These are phyloP conservation scores for Avena atlantica DNA, from an alignment of 176 grass and related monocot genomes.

Conservation along the genomic window DNA sequence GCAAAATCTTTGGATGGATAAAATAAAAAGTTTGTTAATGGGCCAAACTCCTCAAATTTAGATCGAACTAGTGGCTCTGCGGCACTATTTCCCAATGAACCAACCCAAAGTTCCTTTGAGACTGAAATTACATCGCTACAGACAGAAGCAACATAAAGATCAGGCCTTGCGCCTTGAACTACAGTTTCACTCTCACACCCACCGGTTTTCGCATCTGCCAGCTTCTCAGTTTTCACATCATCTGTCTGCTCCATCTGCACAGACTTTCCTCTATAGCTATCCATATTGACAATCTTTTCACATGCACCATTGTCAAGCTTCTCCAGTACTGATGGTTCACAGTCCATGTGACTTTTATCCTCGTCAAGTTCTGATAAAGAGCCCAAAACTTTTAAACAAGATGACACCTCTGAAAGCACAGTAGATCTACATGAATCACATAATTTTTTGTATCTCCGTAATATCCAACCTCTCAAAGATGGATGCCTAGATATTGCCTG, in stretches of 20 bases:
- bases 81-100: constrained; percentile 63
- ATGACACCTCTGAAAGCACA: constrained; percentile 71
- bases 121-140: constrained; percentile 73
- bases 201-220: constrained; percentile 40
- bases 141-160: constrained; percentile 65
- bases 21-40: constrained; percentile 62
- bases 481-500: constrained; percentile 73
- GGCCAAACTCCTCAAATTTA: constrained; percentile 85
- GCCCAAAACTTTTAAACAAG: constrained; percentile 72
- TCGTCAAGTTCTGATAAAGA: constrained; percentile 68
- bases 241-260: constrained; percentile 32
- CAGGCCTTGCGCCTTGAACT: constrained; percentile 33
- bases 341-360: constrained; percentile 51
- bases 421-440: constrained; percentile 53
- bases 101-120: constrained; percentile 88
- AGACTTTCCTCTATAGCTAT: constrained; percentile 36
- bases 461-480: constrained; percentile 79
- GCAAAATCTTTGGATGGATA: constrained; percentile 69
- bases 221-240: constrained; percentile 45
- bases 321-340: constrained; percentile 38
- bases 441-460: constrained; percentile 73
- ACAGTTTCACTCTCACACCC: constrained; percentile 21
- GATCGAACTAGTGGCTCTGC: constrained; percentile 64
- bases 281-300: constrained; percentile 24
- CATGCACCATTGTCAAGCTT: constrained; percentile 35